phyloP scores from a whole-genome alignment of 2,329 filamentous ascomycete species.

The Fusarium circinatum region DNA sequence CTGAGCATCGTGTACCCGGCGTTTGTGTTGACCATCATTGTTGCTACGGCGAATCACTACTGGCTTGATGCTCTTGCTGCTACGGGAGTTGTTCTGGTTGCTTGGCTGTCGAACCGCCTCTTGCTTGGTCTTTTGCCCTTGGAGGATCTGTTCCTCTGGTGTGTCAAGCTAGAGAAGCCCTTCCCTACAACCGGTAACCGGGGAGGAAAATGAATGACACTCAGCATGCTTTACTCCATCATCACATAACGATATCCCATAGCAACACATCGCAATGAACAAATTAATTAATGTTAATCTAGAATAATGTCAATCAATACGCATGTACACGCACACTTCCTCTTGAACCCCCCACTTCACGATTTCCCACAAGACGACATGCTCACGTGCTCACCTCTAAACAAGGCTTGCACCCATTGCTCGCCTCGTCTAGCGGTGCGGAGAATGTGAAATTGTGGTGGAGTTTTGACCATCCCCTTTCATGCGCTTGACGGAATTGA shows the following conservation, averaged over 20 bases:
- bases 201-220: constrained; percentile 20
- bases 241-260: constrained; percentile 2
- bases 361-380: neutral
- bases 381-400: neutral
- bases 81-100: constrained; percentile 67
- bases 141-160: constrained; percentile 74
- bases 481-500: neutral
- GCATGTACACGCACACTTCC: neutral
- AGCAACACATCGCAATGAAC: neutral
- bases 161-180: constrained; percentile 72
- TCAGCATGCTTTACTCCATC: neutral
- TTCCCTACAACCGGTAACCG: constrained; percentile 57
- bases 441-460: constrained; percentile 1
- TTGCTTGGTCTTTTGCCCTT: constrained; percentile 69
- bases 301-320: neutral
- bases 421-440: neutral
- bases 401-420: neutral
- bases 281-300: constrained; percentile 5
- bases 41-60: constrained; percentile 71
- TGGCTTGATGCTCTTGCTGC: constrained; percentile 75
- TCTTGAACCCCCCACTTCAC: neutral
- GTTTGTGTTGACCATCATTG: constrained; percentile 66
- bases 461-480: neutral
- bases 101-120: constrained; percentile 63
- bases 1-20: constrained; percentile 63